Conservation (phyloP, 2,329 filamentous ascomycete species). For the Xylariaceae sp. region DNA sequence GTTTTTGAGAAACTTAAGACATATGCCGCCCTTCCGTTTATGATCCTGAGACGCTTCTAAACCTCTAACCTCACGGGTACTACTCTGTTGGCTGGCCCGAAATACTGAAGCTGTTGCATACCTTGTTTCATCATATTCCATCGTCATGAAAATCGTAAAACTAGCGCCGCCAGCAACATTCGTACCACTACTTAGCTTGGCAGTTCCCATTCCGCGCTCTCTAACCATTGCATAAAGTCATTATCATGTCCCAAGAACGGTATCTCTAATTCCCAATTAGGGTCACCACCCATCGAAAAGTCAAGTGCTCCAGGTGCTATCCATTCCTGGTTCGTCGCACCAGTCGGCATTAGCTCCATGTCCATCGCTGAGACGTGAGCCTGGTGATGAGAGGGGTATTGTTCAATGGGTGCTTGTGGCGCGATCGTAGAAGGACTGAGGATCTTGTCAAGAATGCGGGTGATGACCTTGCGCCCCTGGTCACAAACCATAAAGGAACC, state of each 20-base stretch:
- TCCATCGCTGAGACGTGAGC: constrained; percentile 14
- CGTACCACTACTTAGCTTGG: no score
- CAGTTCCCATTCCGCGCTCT: constrained; percentile 32
- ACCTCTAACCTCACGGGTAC: no score
- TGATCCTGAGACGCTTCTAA: no score
- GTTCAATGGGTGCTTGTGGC: constrained; percentile 14
- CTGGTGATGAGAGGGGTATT: constrained; percentile 13
- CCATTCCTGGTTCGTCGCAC: constrained; percentile 16
- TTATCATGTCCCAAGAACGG: constrained; percentile 30
- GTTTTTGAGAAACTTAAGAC: no score
- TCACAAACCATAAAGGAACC: constrained; percentile 31
- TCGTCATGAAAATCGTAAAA: no score
- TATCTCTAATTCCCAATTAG: constrained; percentile 27
- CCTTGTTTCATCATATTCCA: no score
- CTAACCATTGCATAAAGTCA: constrained; percentile 35
- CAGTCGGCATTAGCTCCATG: constrained; percentile 10
- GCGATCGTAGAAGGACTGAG: constrained; percentile 24
- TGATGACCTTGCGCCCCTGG: constrained; percentile 34
- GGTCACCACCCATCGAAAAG: constrained; percentile 20
- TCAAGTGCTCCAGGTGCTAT: constrained; percentile 20
- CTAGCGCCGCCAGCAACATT: no score
- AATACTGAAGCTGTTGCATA: no score
- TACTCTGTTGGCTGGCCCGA: no score
- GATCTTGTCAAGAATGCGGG: constrained; percentile 34
- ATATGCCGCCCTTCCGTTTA: no score